Conservation (phyloP, 768 basidiomycete genomes). For the Collybia sp. region DNA sequence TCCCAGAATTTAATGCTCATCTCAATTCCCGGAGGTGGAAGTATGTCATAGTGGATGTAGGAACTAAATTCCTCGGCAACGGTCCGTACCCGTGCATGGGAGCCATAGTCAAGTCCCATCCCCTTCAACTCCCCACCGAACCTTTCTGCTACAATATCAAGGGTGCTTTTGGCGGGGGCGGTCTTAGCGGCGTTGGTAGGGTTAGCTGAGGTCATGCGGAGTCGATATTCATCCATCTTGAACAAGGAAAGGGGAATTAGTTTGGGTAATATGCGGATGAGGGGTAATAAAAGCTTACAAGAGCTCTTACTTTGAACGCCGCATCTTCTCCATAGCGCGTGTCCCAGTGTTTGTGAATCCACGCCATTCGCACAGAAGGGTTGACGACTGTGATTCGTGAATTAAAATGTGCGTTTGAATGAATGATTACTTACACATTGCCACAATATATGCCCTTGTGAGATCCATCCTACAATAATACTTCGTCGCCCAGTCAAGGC, state of each 20-base stretch:
- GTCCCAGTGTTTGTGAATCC: slow-evolving; percentile 13
- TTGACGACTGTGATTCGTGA: slow-evolving; percentile 9
- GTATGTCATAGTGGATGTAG: not conserved
- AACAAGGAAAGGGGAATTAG: too few relatives aligned
- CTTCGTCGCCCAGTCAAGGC: slow-evolving; percentile 4
- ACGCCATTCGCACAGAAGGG: slow-evolving; percentile 9
- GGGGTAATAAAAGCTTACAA: slow-evolving; percentile 3
- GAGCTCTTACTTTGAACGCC: slow-evolving; percentile 7
- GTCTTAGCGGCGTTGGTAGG: too few relatives aligned
- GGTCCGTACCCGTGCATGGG: not conserved
- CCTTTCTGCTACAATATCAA: too few relatives aligned
- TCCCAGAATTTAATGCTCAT: slow-evolving; percentile 2
- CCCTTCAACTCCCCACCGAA: too few relatives aligned
- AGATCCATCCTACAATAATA: slow-evolving; percentile 8
- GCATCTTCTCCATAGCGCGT: slow-evolving; percentile 5
- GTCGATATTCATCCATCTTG: not conserved
- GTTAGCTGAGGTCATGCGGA: too few relatives aligned
- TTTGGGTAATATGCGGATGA: too few relatives aligned
- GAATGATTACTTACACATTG: slow-evolving; percentile 9
- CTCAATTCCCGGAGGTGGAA: not conserved
- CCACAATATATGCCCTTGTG: slow-evolving; percentile 7
- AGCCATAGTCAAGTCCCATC: too few relatives aligned
- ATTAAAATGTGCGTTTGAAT: not conserved
- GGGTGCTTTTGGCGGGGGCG: too few relatives aligned
- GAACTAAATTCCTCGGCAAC: slow-evolving; percentile 5